Evolutionary conservation across 768 basidiomycete genomes (phyloP).

Genomic region (Mycena indigotica): DNA sequence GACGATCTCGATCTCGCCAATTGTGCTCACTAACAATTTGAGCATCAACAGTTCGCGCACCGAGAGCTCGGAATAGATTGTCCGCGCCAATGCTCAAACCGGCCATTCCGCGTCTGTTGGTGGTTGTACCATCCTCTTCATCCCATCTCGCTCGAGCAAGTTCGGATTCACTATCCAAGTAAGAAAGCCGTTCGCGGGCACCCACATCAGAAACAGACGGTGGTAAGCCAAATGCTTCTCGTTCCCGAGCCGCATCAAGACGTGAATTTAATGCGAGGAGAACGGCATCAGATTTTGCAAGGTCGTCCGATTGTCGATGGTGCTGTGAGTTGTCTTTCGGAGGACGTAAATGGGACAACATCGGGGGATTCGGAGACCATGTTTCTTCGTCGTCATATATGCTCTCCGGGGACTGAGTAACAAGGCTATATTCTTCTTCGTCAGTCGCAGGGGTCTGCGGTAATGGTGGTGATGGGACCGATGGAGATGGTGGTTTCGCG

Average conservation of each 20-base stretch:
- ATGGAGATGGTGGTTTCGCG: constrained; percentile 4
- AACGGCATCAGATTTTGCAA: constrained; percentile 25
- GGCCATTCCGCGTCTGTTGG: constrained; percentile 4
- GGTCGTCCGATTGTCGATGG: constrained; percentile 26
- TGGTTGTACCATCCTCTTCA: constrained; percentile 29
- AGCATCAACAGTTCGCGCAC: constrained; percentile 25
- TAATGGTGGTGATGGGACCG: neutral
- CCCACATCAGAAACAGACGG: constrained; percentile 44
- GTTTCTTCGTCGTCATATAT: constrained; percentile 18
- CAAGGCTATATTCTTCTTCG: constrained; percentile 4
- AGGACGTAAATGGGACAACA: constrained; percentile 2
- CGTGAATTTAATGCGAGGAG: constrained; percentile 27
- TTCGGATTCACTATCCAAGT: constrained; percentile 51
- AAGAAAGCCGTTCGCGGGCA: constrained; percentile 30
- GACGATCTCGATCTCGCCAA: neutral
- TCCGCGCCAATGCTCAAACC: constrained; percentile 51
- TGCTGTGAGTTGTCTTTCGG: neutral
- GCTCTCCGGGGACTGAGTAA: constrained; percentile 17
- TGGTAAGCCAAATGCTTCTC: constrained; percentile 55
- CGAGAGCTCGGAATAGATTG: constrained; percentile 46
- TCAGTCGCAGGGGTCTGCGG: neutral
- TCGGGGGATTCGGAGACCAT: neutral
- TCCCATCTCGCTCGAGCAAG: constrained; percentile 46
- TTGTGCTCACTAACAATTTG: neutral
- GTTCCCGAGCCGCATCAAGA: constrained; percentile 46